Conservation (phyloP, 768 basidiomycete species). For the Agrocybe chaxingu region DNA sequence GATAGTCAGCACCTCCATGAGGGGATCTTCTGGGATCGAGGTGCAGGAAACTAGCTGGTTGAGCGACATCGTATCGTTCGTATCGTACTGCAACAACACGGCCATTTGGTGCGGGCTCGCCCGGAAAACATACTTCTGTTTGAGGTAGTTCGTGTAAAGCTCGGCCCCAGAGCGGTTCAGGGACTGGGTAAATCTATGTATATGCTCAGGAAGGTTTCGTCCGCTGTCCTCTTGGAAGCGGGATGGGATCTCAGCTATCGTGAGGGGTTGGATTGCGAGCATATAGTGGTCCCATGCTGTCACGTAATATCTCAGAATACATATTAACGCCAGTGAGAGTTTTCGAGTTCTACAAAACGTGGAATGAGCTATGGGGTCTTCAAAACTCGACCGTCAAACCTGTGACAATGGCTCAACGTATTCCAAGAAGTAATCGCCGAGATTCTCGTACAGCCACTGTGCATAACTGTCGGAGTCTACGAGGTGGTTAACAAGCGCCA, state of each 20-base stretch:
- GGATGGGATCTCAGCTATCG: constrained; percentile 82
- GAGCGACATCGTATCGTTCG: constrained; percentile 80
- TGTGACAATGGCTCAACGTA: constrained; percentile 76
- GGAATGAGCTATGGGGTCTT: constrained; percentile 12
- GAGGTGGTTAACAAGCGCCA: constrained; percentile 27
- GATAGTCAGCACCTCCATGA: constrained; percentile 67
- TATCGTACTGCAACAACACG: constrained; percentile 93
- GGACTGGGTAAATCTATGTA: constrained; percentile 94
- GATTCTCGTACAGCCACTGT: constrained; percentile 92
- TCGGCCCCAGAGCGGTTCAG: constrained; percentile 99
- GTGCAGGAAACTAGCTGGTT: constrained; percentile 81
- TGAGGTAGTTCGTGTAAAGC: constrained; percentile 88
- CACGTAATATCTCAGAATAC: constrained; percentile 79
- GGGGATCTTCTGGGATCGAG: constrained; percentile 72
- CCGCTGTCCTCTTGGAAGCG: constrained; percentile 91
- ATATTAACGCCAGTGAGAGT: constrained; percentile 85
- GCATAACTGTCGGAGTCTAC: constrained; percentile 97
- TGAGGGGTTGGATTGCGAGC: constrained; percentile 93
- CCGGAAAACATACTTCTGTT: constrained; percentile 96
- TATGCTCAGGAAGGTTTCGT: constrained; percentile 73
- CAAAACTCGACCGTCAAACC: constrained; percentile 16
- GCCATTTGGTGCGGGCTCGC: constrained; percentile 97
- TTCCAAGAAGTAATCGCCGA: constrained; percentile 82
- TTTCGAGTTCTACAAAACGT: constrained; percentile 63
- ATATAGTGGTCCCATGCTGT: constrained; percentile 96